phyloP scores from a whole-genome alignment of 352 stramenopile genomes.

The Globisporangium spiculum region DNA sequence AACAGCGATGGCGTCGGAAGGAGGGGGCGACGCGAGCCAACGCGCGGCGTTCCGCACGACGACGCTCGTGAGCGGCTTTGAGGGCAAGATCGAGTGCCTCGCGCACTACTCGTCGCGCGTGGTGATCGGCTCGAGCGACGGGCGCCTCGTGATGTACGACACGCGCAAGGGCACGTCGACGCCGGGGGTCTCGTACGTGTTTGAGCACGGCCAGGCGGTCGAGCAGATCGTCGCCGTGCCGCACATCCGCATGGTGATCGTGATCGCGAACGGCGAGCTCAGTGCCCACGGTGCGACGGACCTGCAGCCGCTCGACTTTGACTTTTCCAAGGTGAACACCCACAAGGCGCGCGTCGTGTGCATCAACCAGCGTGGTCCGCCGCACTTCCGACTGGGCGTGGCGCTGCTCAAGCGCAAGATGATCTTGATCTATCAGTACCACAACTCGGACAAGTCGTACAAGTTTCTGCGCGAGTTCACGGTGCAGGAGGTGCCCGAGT shows the following conservation, averaged over 20 bases:
- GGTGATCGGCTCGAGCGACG: conserved; percentile 75
- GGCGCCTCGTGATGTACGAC: conserved; percentile 84
- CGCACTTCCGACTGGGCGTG: conserved; percentile 79
- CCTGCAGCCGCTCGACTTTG: conserved; percentile 69
- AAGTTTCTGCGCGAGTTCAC: conserved; percentile 73
- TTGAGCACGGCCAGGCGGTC: conserved; percentile 67
- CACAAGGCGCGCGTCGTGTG: conserved; percentile 70
- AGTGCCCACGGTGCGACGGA: conserved; percentile 77
- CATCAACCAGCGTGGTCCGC: conserved; percentile 81
- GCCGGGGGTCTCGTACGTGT: conserved; percentile 58
- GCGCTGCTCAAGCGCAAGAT: conserved; percentile 62
- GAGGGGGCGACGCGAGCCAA: conserved; percentile 24
- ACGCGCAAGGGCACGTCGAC: conserved; percentile 77
- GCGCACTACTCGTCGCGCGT: conserved; percentile 88
- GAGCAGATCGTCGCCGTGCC: conserved; percentile 82
- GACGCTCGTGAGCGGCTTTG: conserved; percentile 67
- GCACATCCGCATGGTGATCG: conserved; percentile 86
- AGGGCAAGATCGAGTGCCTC: conserved; percentile 81
- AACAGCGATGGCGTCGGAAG: conserved; percentile 18
- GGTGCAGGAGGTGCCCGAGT: conserved; percentile 70
- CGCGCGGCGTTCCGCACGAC: conserved; percentile 78
- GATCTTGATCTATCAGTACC: conserved; percentile 82
- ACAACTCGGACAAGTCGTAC: conserved; percentile 77
- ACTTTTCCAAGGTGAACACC: conserved; percentile 76
- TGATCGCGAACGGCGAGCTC: conserved; percentile 71